Conservation (phyloP, 2,329 filamentous ascomycete species). For the Dryadomyces quercivorus region DNA sequence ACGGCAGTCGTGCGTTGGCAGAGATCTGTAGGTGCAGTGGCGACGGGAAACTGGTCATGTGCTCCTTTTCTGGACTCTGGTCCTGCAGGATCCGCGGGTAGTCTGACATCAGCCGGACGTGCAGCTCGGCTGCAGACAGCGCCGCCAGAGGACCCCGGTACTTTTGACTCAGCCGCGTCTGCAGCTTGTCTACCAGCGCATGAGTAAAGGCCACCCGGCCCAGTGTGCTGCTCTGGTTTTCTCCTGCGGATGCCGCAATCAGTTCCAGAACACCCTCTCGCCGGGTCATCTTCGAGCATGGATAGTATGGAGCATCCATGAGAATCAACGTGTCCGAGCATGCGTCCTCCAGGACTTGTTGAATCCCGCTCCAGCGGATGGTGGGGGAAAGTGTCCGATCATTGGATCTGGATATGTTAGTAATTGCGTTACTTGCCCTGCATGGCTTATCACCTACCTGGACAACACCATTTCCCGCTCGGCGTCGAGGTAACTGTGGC, state of each 20-base stretch:
- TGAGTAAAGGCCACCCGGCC: slow-evolving; percentile 41
- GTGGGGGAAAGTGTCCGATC: slow-evolving; percentile 20
- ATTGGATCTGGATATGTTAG: neutral
- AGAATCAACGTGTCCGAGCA: slow-evolving; percentile 42
- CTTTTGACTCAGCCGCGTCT: slow-evolving; percentile 31
- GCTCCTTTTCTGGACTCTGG: slow-evolving; percentile 32
- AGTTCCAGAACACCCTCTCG: slow-evolving; percentile 43
- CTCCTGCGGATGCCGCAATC: slow-evolving; percentile 41
- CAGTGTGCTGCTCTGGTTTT: slow-evolving; percentile 34
- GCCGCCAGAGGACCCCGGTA: slow-evolving; percentile 32
- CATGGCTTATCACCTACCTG: slow-evolving; percentile 28
- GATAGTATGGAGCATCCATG: slow-evolving; percentile 47
- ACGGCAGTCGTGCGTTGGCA: slow-evolving; percentile 39
- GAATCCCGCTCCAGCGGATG: slow-evolving; percentile 44
- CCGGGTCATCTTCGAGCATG: slow-evolving; percentile 37
- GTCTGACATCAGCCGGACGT: slow-evolving; percentile 30
- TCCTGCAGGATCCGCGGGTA: slow-evolving; percentile 42
- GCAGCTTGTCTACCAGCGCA: slow-evolving; percentile 36
- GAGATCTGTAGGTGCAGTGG: slow-evolving; percentile 45
- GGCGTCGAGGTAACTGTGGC: slow-evolving; percentile 39
- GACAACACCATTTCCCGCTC: slow-evolving; percentile 46
- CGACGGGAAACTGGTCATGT: slow-evolving; percentile 35
- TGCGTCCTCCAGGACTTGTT: slow-evolving; percentile 43
- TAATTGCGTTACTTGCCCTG: no score
- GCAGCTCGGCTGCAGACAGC: slow-evolving; percentile 31